Base-by-base conservation (phyloP, 2,329 filamentous ascomycete species). In the Aspergillus texensis region DNA sequence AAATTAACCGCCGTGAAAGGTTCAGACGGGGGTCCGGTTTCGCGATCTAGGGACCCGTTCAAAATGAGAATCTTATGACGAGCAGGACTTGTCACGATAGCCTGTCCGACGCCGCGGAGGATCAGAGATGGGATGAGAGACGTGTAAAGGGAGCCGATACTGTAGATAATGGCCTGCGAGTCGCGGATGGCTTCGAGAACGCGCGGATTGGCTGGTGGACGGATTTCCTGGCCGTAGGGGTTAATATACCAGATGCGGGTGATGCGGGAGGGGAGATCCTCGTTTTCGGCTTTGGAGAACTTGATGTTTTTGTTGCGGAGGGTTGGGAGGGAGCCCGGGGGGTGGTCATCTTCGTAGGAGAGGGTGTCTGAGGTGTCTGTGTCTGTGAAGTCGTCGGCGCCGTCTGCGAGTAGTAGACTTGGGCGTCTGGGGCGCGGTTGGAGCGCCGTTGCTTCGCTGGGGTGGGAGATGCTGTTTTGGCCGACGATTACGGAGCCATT, bases 211-310 rank as follows among this genome's bases (percentile, higher is more conserved):
- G 93, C 91, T 0, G 89, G 86, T 0, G 94, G 91, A 21, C 89
- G 88, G 69, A 98, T 97, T 78, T 97, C 94, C 75, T 97, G 93
- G n/a, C 94, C 94, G 76, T 97, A 98, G 0, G 94, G 94, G 73
- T 97, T 98, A 80, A 98, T 98, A 81, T 98, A 98, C 93, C 93
- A 98, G 36, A 98, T 85, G 2, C 94, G 82, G 60, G 89, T 84
- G 69, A 98, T 96, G 32, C 92, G 85, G 0, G 90, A 85, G 0
- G 92, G 86, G 1, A 98, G 83, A 60, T 95, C 92, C 70, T 94
- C 90, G 60, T 94, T 91, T 65, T 91, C 88, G 2, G 72, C 82
- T 79, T 98, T 98, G 72, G 86, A 90, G 75, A 97, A 96, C 5
- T 84, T 82, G 64, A 97, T 93, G 66, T 96, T 92, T 57, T 91